Conservation (phyloP, 2,329 filamentous ascomycete species). For the Paramyrothecium roridum region DNA sequence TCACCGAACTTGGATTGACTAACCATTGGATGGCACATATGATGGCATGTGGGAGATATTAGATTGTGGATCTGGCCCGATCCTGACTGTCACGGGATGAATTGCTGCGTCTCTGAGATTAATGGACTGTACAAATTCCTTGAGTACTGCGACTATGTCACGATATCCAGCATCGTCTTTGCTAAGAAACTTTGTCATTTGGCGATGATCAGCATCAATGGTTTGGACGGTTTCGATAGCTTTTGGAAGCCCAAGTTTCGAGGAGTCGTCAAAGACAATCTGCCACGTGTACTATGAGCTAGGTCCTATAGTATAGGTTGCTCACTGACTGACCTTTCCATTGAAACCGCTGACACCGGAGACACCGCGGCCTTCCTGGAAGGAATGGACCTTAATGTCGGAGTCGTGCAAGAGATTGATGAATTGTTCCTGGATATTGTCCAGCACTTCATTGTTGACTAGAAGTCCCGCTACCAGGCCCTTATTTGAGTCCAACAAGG, state of each 20-base stretch:
- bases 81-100: no score
- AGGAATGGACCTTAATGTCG: slow-evolving; percentile 33
- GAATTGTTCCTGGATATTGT: slow-evolving; percentile 33
- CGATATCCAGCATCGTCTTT: slow-evolving; percentile 25
- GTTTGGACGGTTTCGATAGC: slow-evolving; percentile 28
- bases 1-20: no score
- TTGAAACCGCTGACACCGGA: slow-evolving; percentile 28
- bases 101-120: no score
- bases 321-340: slow-evolving; percentile 1
- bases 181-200: slow-evolving; percentile 29
- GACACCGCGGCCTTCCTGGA: slow-evolving; percentile 30
- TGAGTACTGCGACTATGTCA: not conserved
- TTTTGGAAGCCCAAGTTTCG: no score
- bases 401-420: slow-evolving; percentile 15
- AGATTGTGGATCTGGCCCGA: no score
- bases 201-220: slow-evolving; percentile 35
- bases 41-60: no score
- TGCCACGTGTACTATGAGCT: not conserved
- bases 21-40: no score
- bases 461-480: slow-evolving; percentile 24
- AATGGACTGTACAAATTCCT: no score
- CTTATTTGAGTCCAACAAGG: slow-evolving; percentile 20
- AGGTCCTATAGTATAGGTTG: no score
- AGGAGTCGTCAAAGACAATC: slow-evolving; percentile 19
- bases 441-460: slow-evolving; percentile 30